Evolutionary conservation across 768 basidiomycete species (phyloP).

Genomic region (Tricholoma furcatifolium): DNA sequence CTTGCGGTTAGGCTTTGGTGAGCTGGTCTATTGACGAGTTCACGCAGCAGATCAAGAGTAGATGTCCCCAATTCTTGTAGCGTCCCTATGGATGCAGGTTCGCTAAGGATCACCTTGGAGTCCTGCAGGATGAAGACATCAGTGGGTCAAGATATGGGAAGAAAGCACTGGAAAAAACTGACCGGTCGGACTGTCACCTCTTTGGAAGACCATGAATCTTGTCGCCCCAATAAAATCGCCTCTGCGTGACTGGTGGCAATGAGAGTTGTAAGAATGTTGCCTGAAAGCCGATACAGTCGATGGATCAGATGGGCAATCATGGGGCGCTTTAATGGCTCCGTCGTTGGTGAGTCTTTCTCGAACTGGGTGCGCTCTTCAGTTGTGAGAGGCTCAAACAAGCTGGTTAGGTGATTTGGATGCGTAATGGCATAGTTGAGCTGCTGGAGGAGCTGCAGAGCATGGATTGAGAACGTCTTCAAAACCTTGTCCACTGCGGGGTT

Average conservation of each 20-base stretch:
- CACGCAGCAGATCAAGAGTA: slow-evolving; percentile 69
- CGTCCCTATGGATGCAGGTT: slow-evolving; percentile 84
- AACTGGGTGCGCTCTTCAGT: slow-evolving; percentile 68
- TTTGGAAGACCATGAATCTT: slow-evolving; percentile 70
- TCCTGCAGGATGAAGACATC: slow-evolving; percentile 49
- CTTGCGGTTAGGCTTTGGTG: slow-evolving; percentile 50
- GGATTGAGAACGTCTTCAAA: slow-evolving; percentile 64
- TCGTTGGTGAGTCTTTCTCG: slow-evolving; percentile 62
- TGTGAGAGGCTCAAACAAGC: slow-evolving; percentile 77
- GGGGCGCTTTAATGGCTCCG: slow-evolving; percentile 69
- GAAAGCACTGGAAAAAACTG: slow-evolving; percentile 26
- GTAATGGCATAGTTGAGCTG: slow-evolving; percentile 88
- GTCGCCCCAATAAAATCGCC: slow-evolving; percentile 56
- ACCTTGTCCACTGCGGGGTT: slow-evolving; percentile 60
- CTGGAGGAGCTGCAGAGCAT: slow-evolving; percentile 74
- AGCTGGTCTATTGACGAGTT: slow-evolving; percentile 61
- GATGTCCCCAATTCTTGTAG: slow-evolving; percentile 82
- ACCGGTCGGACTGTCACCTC: slow-evolving; percentile 76
- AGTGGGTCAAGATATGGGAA: not conserved
- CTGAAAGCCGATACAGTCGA: slow-evolving; percentile 66
- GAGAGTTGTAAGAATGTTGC: slow-evolving; percentile 68
- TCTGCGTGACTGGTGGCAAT: slow-evolving; percentile 72
- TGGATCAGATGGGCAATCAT: slow-evolving; percentile 71
- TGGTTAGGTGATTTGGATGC: slow-evolving; percentile 86
- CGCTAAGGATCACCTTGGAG: slow-evolving; percentile 79